Evolutionary conservation across 176 grass and related monocot genomes (phyloP), one percentile per base, ranked within the genome.

Genomic region (Oryza coarctata): DNA sequence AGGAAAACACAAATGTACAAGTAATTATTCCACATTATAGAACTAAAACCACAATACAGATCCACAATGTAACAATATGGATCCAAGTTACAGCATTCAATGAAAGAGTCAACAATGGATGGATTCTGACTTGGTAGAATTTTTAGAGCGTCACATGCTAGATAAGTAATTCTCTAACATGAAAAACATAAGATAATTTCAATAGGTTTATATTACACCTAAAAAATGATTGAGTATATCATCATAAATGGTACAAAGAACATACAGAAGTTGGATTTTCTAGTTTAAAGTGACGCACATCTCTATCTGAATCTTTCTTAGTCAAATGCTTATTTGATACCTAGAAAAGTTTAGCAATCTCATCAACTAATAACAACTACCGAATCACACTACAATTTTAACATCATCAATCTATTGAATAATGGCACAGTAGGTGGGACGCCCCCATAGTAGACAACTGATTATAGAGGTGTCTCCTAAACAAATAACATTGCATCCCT

Each of bases 211-310:
- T 57, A 23, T 32, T 25, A 68, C 3, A 47, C 27, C 39, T 63
- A 23, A 70, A 86, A 60, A 18, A 73, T 70, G 70, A 85, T 23
- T 5, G 33, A 62, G 34, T 23, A 84, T 32, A 68, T 71, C 38
- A 63, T 31, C 60, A 67, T 49, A 39, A 9, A 22, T 63, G 44
- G 55, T 80, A 83, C 28, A 76, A 61, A 70, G 26, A 73, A 85
- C 88, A 85, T 87, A 95, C 95, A 71, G 72, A 91, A 25, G 85
- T 83, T 79, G 87, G 74, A 87, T 83, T 15, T 88, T 98, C 87
- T 47, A 98, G 84, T 86, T 93, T 89, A 77, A 98, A 93, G 83
- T 93, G 90, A 43, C 80, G 87, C 75, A 95, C 95, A 70, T 98
- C 87, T 95, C 89, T 93, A 47, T 83, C 87, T 85, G 84, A 74